These are phyloP conservation scores for Cryptosporidium parvum DNA, from an alignment of 169 alveolate genomes.

Conservation along the genomic window DNA sequence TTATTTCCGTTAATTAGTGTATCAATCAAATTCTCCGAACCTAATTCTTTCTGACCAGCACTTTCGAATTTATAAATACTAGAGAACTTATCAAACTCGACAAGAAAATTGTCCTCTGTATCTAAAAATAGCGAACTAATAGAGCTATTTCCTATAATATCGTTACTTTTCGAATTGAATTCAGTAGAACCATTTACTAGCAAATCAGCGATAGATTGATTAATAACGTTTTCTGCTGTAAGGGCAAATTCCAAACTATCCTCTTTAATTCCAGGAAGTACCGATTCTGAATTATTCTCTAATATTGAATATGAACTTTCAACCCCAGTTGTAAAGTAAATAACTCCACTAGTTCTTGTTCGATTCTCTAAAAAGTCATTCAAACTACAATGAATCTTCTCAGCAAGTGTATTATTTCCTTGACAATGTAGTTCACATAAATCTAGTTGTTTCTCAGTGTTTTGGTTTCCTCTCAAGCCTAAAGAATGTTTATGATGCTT, in stretches of 20 bases:
- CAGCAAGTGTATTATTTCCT: conserved; percentile 39
- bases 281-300: conserved; percentile 4
- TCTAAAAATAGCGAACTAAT: conserved; percentile 25
- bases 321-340: conserved; percentile 27
- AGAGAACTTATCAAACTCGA: conserved; percentile 33
- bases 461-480: conserved; percentile 56
- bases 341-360: conserved; percentile 24
- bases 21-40: conserved; percentile 9
- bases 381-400: conserved; percentile 23
- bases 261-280: neutral
- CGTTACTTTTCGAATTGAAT: neutral
- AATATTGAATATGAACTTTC: conserved; percentile 3
- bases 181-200: conserved; percentile 58
- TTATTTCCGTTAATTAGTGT: conserved; percentile 1
- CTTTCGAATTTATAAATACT: conserved; percentile 1
- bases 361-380: conserved; percentile 8
- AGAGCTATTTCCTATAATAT: neutral
- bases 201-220: neutral
- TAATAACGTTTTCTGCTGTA: neutral
- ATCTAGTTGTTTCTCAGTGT: neutral
- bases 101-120: conserved; percentile 14
- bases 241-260: neutral
- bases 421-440: neutral
- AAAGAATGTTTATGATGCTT: conserved; percentile 21
- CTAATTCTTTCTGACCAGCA: conserved; percentile 1